Evolutionary conservation across 2,329 filamentous ascomycete genomes (phyloP), one percentile per base, ranked within the genome.

Genomic region (Fusarium sulawesiense): DNA sequence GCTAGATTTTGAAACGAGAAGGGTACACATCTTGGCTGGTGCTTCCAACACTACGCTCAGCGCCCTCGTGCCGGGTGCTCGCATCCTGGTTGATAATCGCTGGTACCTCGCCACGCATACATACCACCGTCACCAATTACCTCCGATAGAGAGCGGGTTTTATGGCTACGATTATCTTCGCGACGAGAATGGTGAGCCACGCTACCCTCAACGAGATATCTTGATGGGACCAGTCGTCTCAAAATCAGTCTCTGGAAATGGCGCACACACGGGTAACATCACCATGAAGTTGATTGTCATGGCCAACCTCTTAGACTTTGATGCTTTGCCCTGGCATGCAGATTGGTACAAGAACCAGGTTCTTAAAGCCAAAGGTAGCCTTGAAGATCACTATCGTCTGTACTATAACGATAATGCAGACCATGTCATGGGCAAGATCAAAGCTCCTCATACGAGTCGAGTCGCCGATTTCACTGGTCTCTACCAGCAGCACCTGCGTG

Each of bases 251-350:
- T 41, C 37, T 5, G 65, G 64, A 2, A 56, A 57, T 1, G 61
- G 40, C 13, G 50, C 32, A 0, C 61, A 66, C 34, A 47, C 64
- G 0, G 72, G 70, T 2, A 49, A 70, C 21, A 66, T 74, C 40
- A 67, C 53, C 1, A 54, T 34, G 27, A 75, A 75, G 55, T 4
- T 73, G 32, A 71, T 75, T n/a, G 60, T 70, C 37, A 54, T 75
- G 50, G 64, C 72, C 40, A 73, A 64, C 13, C 66, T 75, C 7
- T 12, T 57, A 4, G 71, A 75, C 46, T 56, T 46, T n/a, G 73
- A 75, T 14, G 73, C 73, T 6, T 63, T 68, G 18, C 71, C 73
- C 1, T 66, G 67, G 67, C 73, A 75, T 42, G 73, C 73, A 7
- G 70, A 73, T 42, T 75, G 73, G 73, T 75, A 74, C 32, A 61